phyloP scores from a whole-genome alignment of 495 filamentous ascomycete species.

The Penicillium dipodomyicola region DNA sequence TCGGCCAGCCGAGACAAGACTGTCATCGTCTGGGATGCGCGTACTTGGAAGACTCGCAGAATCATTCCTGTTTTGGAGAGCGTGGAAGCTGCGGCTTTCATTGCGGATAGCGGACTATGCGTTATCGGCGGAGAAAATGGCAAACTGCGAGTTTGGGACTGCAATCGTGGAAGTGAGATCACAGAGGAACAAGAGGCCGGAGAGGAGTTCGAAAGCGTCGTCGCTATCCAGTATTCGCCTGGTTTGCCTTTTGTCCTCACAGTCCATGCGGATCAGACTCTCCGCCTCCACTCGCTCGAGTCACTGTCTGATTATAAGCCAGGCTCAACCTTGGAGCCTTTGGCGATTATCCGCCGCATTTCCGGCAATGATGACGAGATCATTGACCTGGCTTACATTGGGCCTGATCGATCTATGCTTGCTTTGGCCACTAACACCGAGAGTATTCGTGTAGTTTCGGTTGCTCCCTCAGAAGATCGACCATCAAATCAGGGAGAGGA shows the following conservation, averaged over 20 bases:
- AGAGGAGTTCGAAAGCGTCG: slow-evolving; percentile 74
- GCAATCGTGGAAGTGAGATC: slow-evolving; percentile 70
- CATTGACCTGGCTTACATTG: slow-evolving; percentile 84
- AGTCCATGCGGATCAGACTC: slow-evolving; percentile 83
- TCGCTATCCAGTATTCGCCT: slow-evolving; percentile 63
- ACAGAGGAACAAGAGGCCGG: slow-evolving; percentile 64
- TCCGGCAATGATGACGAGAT: slow-evolving; percentile 97
- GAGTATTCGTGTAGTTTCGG: slow-evolving; percentile 80
- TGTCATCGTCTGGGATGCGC: slow-evolving; percentile 83
- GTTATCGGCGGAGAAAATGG: slow-evolving; percentile 88
- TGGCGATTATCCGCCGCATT: slow-evolving; percentile 65
- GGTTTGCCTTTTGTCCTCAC: slow-evolving; percentile 68
- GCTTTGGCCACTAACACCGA: slow-evolving; percentile 95
- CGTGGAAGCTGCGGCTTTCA: slow-evolving; percentile 79
- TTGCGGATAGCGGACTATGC: slow-evolving; percentile 63
- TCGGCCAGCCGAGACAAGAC: slow-evolving; percentile 96
- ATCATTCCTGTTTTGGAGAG: slow-evolving; percentile 83
- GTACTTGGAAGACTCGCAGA: slow-evolving; percentile 76
- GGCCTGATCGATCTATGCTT: slow-evolving; percentile 72
- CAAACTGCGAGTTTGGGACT: slow-evolving; percentile 76
- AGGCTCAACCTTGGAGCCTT: slow-evolving; percentile 40
- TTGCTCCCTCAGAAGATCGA: slow-evolving; percentile 43
- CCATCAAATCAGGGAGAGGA: slow-evolving; percentile 34
- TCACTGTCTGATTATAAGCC: slow-evolving; percentile 37
- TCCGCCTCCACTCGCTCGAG: slow-evolving; percentile 68